Base-by-base conservation (phyloP, 768 basidiomycete species). In the Collybia sordida region DNA sequence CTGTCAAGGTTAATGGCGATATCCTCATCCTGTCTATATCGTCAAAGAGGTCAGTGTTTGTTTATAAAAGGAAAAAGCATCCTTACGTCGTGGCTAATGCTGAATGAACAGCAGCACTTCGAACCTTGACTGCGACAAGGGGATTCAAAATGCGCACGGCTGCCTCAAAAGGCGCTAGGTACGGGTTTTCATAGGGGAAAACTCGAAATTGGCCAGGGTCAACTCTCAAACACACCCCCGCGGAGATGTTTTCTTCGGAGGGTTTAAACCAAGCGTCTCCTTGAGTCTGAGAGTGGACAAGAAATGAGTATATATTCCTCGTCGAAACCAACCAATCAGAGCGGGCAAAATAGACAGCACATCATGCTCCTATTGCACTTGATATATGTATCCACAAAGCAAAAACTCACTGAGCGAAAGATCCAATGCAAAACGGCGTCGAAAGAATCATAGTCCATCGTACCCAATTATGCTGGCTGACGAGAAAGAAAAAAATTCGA, bases 211-310 rank as follows among this genome's bases (percentile, higher is more conserved):
- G 75, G 35, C 83, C 83, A 9, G 80, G 72, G 44, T 83, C 79
- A 19, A 88, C 79, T 37, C 89, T 78, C 18, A 92, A 66, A 60
- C 87, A 90, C 54, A 92, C 88, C 41, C 89, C 89, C 0, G 85
- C 86, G 50, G 86, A 82, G 45, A 90, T 71, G 60, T 89, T 90
- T 67, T 92, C 89, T 59, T 89, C 86, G 0, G 88, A 81, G 3
- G 88, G 88, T 59, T 90, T 91, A 67, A 91, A 90, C 89, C 89
- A 91, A 6, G 89, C 85, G 51, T 90, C 88, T 2, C 85, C 82
- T 61, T 89, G 86, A 0, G 89, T 90, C 86, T 90, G 6, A 24
- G 44, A 49, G 36, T 21, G 38, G 28, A 38, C 22, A 52, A 7
- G 44, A 60, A 54, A 57, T 57, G 58, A 40, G 34, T 19, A 45